Evolutionary conservation across 768 basidiomycete species (phyloP).

Genomic region (Boletus rex-veris): DNA sequence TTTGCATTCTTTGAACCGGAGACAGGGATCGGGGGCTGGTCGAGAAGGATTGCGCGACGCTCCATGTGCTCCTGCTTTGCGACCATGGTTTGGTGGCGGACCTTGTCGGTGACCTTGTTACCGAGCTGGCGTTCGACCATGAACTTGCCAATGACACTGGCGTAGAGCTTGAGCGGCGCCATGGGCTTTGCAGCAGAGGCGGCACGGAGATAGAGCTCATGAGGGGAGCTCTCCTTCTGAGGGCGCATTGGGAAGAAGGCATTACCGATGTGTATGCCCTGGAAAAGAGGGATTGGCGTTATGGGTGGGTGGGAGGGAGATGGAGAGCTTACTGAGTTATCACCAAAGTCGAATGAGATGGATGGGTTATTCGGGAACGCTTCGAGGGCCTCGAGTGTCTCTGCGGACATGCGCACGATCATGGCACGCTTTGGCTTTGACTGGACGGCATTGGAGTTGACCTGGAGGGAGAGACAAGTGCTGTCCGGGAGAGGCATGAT

Average conservation of each 20-base stretch:
- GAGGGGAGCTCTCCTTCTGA: conserved; percentile 50
- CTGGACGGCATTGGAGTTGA: conserved; percentile 49
- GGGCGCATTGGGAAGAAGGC: conserved; percentile 59
- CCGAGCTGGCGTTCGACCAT: conserved; percentile 61
- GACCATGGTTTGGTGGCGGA: conserved; percentile 44
- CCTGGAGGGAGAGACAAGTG: conserved; percentile 54
- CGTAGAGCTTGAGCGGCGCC: conserved; percentile 68
- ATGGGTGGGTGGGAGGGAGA: background rate
- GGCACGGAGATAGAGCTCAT: conserved; percentile 72
- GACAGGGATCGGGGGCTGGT: conserved; percentile 33
- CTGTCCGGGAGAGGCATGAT: conserved; percentile 66
- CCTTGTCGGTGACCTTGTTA: conserved; percentile 39
- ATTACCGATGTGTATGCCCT: conserved; percentile 69
- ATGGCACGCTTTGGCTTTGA: conserved; percentile 69
- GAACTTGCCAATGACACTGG: conserved; percentile 72
- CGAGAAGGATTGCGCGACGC: conserved; percentile 44
- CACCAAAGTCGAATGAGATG: conserved; percentile 62
- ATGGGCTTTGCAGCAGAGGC: conserved; percentile 54
- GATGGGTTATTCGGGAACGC: conserved; percentile 41
- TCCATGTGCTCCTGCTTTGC: conserved; percentile 49
- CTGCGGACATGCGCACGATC: conserved; percentile 70
- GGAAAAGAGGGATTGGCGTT: background rate
- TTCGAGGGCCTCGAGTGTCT: conserved; percentile 67
- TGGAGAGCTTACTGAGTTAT: conserved; percentile 48
- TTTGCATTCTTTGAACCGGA: conserved; percentile 39